Percentiles rank a stretch among this genome's conserved stretches.
phyloP scores from a whole-genome alignment of 1,139 yeast species.

The Hemisphaericaspora xylanilytica region DNA sequence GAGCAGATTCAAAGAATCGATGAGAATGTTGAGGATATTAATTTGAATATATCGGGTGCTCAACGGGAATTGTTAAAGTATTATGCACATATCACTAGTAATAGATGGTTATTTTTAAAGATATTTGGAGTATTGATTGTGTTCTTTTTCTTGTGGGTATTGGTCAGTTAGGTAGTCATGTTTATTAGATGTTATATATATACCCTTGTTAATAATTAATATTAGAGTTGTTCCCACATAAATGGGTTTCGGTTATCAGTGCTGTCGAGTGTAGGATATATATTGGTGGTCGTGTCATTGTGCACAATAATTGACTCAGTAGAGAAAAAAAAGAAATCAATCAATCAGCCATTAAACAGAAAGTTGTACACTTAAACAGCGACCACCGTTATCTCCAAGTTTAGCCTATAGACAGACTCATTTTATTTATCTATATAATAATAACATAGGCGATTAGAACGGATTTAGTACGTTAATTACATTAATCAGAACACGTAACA shows the following conservation, averaged over 20 bases:
- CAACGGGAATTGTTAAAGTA: conserved; percentile 90
- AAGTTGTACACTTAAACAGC: too few species aligned
- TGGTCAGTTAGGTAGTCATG: conserved; percentile 50
- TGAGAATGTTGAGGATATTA: conserved; percentile 90
- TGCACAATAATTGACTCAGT: not conserved
- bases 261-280: not conserved
- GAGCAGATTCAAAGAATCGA: conserved; percentile 95
- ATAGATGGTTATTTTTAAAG: conserved; percentile 88
- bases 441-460: too few species aligned
- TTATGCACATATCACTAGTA: conserved; percentile 82
- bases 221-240: not conserved
- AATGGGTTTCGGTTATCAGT: not conserved
- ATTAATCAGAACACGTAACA: too few species aligned
- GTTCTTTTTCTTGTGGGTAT: conserved; percentile 75
- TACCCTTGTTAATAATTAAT: not conserved
- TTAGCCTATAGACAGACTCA: too few species aligned
- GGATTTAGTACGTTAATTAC: too few species aligned
- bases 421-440: too few species aligned
- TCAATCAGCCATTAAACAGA: too few species aligned
- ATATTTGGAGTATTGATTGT: conserved; percentile 83
- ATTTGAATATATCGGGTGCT: conserved; percentile 86
- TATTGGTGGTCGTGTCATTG: not conserved
- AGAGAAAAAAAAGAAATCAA: not conserved
- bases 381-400: too few species aligned
- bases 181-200: not conserved